Base-by-base conservation (phyloP, 2,329 filamentous ascomycete genomes). In the Reticulascus tulasneorum region DNA sequence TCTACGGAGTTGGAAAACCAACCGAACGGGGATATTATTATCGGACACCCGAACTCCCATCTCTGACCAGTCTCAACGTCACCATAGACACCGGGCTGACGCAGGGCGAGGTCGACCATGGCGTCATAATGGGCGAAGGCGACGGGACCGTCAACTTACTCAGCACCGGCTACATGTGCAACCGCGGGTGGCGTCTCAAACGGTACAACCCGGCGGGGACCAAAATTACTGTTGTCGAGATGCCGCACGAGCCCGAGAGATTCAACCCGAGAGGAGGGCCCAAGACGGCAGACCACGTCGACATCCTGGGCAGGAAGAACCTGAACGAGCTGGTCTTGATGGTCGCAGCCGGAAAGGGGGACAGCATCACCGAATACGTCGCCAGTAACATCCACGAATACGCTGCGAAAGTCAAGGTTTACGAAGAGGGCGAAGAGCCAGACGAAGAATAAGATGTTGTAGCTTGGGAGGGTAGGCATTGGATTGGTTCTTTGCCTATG, bases 101-200 rank as follows among this genome's bases (percentile, higher is more conserved):
- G 3, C 68, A 71, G 34, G 75, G 71, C 12, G 68, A 72, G 4
- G 70, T 80, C 5, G 90, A 98, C 55, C 93, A 86, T 47, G 93
- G 93, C 17, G 88, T 98, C n/a, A 73, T 94, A 22, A 84, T 96
- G 73, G 91, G 91, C 23, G 93, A 97, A 59, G 93, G 93, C 5
- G 93, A 98, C 50, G 93, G 93, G 2, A 98, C 93, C 0, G 93
- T 98, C 26, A 94, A 90, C 47, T 63, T 98, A n/a, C 65, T 98
- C 9, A 94, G 86, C 49, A 79, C 81, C 1, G 93, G 91, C 3
- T 98, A 97, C 59, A 97, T 98, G 93, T 98, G 93, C 60, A 84
- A 88, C 49, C 88, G 84, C 51, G 93, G 93, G 4, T 98, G 93
- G 93, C 81, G 82, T 39, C 85, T 96, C 61, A 89, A 88, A 61